Evolutionary conservation across 306 rosid genomes (phyloP).

Genomic region (Sphenostylis stenocarpa): DNA sequence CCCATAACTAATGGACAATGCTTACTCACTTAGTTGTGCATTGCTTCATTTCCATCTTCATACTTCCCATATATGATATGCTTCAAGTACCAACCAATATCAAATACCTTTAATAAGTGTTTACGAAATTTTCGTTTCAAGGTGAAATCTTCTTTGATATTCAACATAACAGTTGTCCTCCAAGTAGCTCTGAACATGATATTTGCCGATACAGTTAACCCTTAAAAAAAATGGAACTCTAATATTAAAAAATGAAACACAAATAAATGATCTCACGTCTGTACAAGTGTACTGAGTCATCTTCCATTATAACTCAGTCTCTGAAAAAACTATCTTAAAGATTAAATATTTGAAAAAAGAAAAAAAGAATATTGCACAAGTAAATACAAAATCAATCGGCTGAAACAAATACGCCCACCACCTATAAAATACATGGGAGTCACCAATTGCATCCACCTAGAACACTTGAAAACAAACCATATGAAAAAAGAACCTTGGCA

Average conservation of each 20-base stretch:
- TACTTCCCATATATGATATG: not conserved
- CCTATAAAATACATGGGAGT: constrained; percentile 44
- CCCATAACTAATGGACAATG: not conserved
- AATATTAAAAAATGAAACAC: constrained; percentile 24
- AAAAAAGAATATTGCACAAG: constrained; percentile 35
- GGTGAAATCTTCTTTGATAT: not conserved
- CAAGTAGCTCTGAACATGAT: not conserved
- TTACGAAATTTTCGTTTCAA: too few relatives aligned
- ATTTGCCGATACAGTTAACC: constrained; percentile 14
- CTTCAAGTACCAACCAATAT: not conserved
- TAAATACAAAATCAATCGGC: constrained; percentile 42
- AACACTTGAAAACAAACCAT: constrained; percentile 44
- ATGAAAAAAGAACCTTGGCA: constrained; percentile 39
- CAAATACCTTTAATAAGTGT: too few relatives aligned
- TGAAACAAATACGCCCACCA: constrained; percentile 46
- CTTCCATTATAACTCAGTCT: constrained; percentile 33
- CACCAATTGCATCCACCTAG: constrained; percentile 51
- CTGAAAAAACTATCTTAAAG: constrained; percentile 28
- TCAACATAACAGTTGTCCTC: not conserved
- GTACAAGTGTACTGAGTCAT: constrained; percentile 47
- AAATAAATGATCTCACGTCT: constrained; percentile 37
- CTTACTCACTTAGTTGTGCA: not conserved
- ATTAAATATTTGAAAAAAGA: constrained; percentile 22
- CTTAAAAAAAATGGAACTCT: constrained; percentile 6
- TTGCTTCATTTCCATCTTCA: not conserved